Evolutionary conservation across 2,329 filamentous ascomycete species (phyloP).

Genomic region (Trichoderma lentiforme): DNA sequence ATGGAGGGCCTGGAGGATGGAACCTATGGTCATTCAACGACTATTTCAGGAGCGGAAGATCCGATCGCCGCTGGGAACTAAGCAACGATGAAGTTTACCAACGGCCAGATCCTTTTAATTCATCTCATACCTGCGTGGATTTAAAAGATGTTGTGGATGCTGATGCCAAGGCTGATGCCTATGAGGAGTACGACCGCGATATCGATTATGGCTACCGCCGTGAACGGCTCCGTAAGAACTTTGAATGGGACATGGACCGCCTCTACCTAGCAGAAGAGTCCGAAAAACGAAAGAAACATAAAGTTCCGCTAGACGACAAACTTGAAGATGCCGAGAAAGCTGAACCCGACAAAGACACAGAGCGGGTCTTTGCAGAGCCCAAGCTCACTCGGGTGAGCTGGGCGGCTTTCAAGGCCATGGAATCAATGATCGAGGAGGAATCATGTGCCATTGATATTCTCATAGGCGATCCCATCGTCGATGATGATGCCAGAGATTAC

Average conservation of each 20-base stretch:
- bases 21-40: not conserved
- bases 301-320: not conserved
- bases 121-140: not conserved
- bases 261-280: slow-evolving; percentile 11
- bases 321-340: not conserved
- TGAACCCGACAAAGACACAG: not conserved
- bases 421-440: not conserved
- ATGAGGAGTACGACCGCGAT: not conserved
- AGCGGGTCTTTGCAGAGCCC: not conserved
- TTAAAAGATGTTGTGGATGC: not conserved
- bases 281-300: not conserved
- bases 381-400: not conserved
- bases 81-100: not conserved
- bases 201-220: slow-evolving; percentile 16
- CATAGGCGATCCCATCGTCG: not conserved
- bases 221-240: slow-evolving; percentile 14
- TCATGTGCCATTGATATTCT: not conserved
- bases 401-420: not conserved
- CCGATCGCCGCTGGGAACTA: not conserved
- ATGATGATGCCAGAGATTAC: not conserved
- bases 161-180: not conserved
- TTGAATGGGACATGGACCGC: slow-evolving; percentile 21
- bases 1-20: not conserved
- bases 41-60: not conserved
- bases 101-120: not conserved